Evolutionary conservation across 2,329 filamentous ascomycete genomes (phyloP), one percentile per base, ranked within the genome.

Genomic region (Sporothrix luriei): DNA sequence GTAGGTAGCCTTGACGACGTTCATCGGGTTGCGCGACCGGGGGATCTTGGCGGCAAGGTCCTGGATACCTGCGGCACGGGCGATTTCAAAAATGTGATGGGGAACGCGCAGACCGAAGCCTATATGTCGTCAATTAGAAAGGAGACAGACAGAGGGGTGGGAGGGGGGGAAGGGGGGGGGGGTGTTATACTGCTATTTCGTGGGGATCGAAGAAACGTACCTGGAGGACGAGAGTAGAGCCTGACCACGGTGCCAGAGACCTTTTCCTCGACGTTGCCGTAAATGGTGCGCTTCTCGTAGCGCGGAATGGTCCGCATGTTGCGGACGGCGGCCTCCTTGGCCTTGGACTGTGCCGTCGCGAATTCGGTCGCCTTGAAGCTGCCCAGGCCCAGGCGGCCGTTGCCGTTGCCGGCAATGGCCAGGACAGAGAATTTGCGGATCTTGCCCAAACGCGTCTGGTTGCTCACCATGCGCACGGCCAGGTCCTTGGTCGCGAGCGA

Each of bases 381-480:
- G 69, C 95, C 95, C 71, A 98, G 85, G 13, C 95, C 95, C 43
- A 99, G 80, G 76, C 94, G 85, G 19, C 95, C 95, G 74, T 95
- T 87, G 70, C 88, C 86, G 80, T 98, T 97, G 67, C 95, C 95
- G 6, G 93, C 94, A 74, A 97, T 89, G 52, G 89, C 89, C 72
- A 98, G 82, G 75, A 88, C 84, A 76, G 94, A 96, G 52, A 85
- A 76, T 79, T 90, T 92, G 74, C 86, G 85, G 71, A 99, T 90
- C 85, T 98, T 99, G 78, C 95, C 95, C 80, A 99, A 88, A 83
- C 94, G 91, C 26, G 95, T 98, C 85, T 98, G 94, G 81, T 99
- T 98, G 73, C 87, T 84, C 71, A 99, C 95, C 52, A 81, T 80
- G 76, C 94, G 91, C 4, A 78, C 77, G 61, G 97, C 91, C 61